A percentile compares a stretch with the other conserved stretches of the same genome.
These are phyloP conservation scores for Ogataea saltuana DNA, from an alignment of 805 yeast genomes.

Conservation along the genomic window DNA sequence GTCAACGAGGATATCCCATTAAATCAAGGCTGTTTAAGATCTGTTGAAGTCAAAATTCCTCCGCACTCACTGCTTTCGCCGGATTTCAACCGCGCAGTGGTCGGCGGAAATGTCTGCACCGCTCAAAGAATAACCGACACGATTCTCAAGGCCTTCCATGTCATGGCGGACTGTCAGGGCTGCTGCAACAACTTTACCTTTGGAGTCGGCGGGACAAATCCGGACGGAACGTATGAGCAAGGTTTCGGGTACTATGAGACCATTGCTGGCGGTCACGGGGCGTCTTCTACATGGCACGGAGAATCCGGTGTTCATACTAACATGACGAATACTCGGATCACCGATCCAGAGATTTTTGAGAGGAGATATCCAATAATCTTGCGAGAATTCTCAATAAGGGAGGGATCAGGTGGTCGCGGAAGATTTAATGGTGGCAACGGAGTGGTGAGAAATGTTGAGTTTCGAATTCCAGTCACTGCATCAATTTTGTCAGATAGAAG, in stretches of 20 bases:
- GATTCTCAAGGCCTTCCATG: constrained; percentile 73
- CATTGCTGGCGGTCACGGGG: constrained; percentile 56
- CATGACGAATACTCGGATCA: constrained; percentile 40
- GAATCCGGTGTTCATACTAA: constrained; percentile 55
- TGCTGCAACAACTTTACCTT: constrained; percentile 86
- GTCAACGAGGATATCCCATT: constrained; percentile 53
- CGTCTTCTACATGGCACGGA: constrained; percentile 49
- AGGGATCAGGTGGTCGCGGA: constrained; percentile 9
- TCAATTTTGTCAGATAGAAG: constrained; percentile 53
- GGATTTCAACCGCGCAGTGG: constrained; percentile 44
- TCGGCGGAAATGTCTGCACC: constrained; percentile 61
- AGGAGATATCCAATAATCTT: constrained; percentile 50
- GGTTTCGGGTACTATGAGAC: constrained; percentile 56
- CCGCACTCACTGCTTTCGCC: constrained; percentile 36
- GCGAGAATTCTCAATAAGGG: constrained; percentile 43
- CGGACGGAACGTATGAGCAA: constrained; percentile 36
- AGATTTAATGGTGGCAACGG: constrained; percentile 50
- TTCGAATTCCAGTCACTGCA: constrained; percentile 42
- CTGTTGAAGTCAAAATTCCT: constrained; percentile 31
- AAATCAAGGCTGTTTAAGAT: constrained; percentile 50
- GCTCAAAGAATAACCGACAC: constrained; percentile 86
- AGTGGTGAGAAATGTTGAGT: constrained; percentile 48
- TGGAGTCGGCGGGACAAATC: constrained; percentile 63
- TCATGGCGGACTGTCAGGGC: constrained; percentile 88
- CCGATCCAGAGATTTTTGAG: constrained; percentile 54